Conservation (phyloP, 768 basidiomycete genomes). For the Postia placenta region DNA sequence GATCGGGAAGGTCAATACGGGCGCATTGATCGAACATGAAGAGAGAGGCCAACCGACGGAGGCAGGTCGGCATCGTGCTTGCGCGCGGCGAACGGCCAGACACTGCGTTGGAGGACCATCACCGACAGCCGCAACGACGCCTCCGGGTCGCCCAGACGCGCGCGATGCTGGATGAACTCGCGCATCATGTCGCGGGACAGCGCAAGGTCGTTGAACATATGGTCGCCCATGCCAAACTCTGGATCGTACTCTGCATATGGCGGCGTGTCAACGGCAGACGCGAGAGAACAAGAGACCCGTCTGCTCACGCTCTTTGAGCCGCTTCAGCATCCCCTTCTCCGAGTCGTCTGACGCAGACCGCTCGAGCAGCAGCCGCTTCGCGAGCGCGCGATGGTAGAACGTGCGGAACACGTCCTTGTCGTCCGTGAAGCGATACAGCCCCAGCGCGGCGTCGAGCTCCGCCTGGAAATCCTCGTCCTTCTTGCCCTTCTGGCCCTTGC, state of each 20-base stretch:
- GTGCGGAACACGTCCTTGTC: constrained; percentile 93
- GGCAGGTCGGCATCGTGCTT: constrained; percentile 49
- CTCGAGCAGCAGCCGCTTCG: constrained; percentile 82
- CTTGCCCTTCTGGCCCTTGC: constrained; percentile 71
- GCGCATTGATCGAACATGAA: neutral
- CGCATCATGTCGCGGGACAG: constrained; percentile 69
- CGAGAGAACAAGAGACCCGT: neutral
- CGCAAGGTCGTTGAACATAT: constrained; percentile 91
- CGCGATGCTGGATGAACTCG: constrained; percentile 51
- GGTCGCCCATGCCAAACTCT: constrained; percentile 89
- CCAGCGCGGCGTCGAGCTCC: constrained; percentile 60
- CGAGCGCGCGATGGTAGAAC: constrained; percentile 84
- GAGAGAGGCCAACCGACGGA: constrained; percentile 33
- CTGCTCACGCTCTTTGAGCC: constrained; percentile 72
- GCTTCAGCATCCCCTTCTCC: constrained; percentile 78
- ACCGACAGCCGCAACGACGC: constrained; percentile 51
- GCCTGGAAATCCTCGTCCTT: constrained; percentile 59
- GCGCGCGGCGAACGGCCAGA: constrained; percentile 75
- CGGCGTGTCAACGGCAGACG: neutral
- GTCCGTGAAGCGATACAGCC: constrained; percentile 79
- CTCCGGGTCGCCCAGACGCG: constrained; percentile 20
- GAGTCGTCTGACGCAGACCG: constrained; percentile 84
- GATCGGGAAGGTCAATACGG: constrained; percentile 7
- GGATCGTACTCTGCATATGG: constrained; percentile 87
- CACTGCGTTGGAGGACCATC: constrained; percentile 81